A percentile compares a stretch with the other conserved stretches of the same genome.
These are phyloP conservation scores for Zizania latifolia DNA, from an alignment of 176 grass and related monocot species.

Conservation along the genomic window DNA sequence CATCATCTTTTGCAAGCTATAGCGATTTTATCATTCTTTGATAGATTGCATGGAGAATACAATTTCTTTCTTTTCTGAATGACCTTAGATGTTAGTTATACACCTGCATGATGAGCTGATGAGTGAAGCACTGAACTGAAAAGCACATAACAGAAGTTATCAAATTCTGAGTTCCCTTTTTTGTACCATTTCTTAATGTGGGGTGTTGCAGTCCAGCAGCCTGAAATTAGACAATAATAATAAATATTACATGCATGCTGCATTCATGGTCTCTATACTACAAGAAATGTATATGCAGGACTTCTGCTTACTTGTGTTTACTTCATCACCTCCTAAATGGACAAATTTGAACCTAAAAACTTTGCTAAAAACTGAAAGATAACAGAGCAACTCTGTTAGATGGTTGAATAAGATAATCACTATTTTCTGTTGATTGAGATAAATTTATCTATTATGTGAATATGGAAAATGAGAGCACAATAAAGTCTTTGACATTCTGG, in stretches of 20 bases:
- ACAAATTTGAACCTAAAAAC: conserved; percentile 94
- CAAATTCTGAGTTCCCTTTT: conserved; percentile 28
- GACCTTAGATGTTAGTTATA: not conserved
- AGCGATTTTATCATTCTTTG: not conserved
- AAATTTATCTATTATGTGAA: conserved; percentile 5
- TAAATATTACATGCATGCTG: conserved; percentile 18
- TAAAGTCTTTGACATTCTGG: no score
- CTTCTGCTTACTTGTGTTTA: conserved; percentile 69
- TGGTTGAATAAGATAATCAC: not conserved
- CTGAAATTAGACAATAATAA: conserved; percentile 45
- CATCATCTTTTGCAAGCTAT: not conserved
- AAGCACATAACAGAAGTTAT: conserved; percentile 19
- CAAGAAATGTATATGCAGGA: conserved; percentile 10
- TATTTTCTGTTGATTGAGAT: conserved; percentile 15
- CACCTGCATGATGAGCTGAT: no score
- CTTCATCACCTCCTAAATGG: conserved; percentile 93
- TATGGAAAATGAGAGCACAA: no score
- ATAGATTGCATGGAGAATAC: not conserved
- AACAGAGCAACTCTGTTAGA: conserved; percentile 20
- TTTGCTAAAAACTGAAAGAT: conserved; percentile 88
- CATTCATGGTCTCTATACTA: conserved; percentile 4
- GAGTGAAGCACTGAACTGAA: no score
- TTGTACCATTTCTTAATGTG: conserved; percentile 63
- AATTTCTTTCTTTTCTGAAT: not conserved
- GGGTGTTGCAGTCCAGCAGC: conserved; percentile 64